Conservation (phyloP, 2,329 filamentous ascomycete genomes). For the Endocalyx cinctus region DNA sequence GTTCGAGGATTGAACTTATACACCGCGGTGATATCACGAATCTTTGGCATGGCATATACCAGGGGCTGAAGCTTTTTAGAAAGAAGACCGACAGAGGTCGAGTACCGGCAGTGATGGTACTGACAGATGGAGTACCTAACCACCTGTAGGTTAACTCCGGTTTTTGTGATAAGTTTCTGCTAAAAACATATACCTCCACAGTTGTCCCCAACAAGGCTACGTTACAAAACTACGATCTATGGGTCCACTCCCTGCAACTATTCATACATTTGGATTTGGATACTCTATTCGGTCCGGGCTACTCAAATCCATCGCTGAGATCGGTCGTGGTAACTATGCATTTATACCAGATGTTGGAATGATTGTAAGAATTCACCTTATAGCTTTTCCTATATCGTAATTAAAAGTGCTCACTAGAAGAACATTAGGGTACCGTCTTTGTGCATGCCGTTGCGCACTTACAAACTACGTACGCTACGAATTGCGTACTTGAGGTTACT, state of each 20-base stretch:
- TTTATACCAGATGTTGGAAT: conserved; percentile 61
- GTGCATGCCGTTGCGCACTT: conserved; percentile 58
- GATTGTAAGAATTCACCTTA: conserved; percentile 37
- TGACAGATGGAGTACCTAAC: conserved; percentile 54
- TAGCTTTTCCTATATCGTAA: conserved; percentile 3
- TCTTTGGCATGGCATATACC: conserved; percentile 52
- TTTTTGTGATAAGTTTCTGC: neutral
- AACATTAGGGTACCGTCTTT: conserved; percentile 52
- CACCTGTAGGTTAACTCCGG: conserved; percentile 35
- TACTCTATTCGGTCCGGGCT: conserved; percentile 45
- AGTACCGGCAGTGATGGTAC: conserved; percentile 47
- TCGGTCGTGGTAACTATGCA: conserved; percentile 52
- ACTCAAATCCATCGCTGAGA: conserved; percentile 56
- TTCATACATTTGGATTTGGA: conserved; percentile 53
- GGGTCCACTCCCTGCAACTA: conserved; percentile 36
- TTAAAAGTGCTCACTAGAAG: no score
- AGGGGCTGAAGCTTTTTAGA: conserved; percentile 46
- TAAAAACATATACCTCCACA: conserved; percentile 11
- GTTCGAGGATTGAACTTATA: conserved; percentile 40
- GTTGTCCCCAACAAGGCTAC: conserved; percentile 48
- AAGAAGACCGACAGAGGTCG: conserved; percentile 25
- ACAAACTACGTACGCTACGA: conserved; percentile 52
- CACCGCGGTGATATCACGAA: conserved; percentile 40
- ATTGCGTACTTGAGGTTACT: conserved; percentile 37
- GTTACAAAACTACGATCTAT: conserved; percentile 46